Base-by-base conservation (phyloP, 768 basidiomycete genomes). In the Hygrocybe punicea region DNA sequence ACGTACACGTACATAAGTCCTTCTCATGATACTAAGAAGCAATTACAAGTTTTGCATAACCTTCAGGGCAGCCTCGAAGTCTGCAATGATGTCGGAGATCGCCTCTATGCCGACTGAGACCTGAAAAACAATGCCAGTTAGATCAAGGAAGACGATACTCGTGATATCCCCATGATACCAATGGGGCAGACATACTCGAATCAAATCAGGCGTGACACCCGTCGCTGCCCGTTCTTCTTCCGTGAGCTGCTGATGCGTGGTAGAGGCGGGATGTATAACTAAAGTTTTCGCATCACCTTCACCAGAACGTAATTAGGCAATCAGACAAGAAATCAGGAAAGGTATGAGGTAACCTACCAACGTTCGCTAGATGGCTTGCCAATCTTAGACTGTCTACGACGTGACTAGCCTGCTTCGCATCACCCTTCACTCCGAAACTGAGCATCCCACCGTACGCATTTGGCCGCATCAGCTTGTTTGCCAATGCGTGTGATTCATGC, bases 161-260 rank as follows among this genome's bases (percentile, higher is more conserved):
- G n/a, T n/a, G n/a, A n/a, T n/a, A n/a, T n/a, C n/a, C 14, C 24
- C 19, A 24, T 34, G 35, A n/a, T 33, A 47, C 19, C n/a, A 19
- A 40, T 48, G 17, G 45, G 17, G 39, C 29, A 33, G 36, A 69
- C 78, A 13, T 61, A 87, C 87, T 42, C 89, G 79, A 58, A 92
- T 88, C 49, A 90, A 74, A 68, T 91, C 89, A 0, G 84, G 81
- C 1, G 86, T 85, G 9, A 91, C 87, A 6, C 90, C 90, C n/a
- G 84, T 77, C 6, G 77, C 72, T 9, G 77, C 58, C 63, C 84
- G 84, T 65, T 91, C 89, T 54, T 78, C 81, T 19, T 70, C 72
- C 0, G 76, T 77, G 48, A 91, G 74, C 68, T 91, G 88, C 37
- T 83, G 76, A 64, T 93, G 90, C 0, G 90, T 92, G 21, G 91